Evolutionary conservation across 2,329 filamentous ascomycete species (phyloP).

Genomic region (Scedosporium minutisporum): DNA sequence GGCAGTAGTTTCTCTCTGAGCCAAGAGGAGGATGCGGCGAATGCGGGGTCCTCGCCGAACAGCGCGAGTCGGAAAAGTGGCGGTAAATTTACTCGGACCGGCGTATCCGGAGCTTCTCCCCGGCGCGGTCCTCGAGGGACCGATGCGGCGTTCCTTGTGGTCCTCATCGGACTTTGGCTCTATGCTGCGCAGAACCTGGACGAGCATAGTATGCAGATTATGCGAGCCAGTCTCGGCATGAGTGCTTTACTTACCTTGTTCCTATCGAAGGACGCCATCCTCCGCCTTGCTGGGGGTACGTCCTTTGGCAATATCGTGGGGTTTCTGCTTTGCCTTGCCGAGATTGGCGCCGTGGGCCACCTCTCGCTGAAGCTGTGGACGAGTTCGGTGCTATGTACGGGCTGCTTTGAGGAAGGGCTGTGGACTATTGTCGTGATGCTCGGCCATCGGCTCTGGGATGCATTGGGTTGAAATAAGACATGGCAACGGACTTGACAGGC

Average conservation of each 20-base stretch:
- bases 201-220: slow-evolving; percentile 1
- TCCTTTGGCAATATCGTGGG: background rate
- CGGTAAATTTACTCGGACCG: background rate
- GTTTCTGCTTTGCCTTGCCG: background rate
- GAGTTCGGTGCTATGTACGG: background rate
- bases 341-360: slow-evolving; percentile 1
- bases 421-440: slow-evolving; percentile 2
- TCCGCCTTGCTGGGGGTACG: background rate
- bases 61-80: background rate
- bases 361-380: slow-evolving; percentile 3
- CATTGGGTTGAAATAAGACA: background rate
- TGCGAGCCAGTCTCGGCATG: slow-evolving; percentile 5
- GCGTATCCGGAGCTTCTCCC: background rate
- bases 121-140: background rate
- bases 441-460: background rate
- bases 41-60: background rate
- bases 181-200: slow-evolving; percentile 1
- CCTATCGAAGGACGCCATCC: background rate
- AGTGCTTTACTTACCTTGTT: background rate
- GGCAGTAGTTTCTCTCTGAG: slow-evolving; percentile 23
- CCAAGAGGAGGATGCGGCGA: slow-evolving; percentile 6
- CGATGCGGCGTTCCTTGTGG: slow-evolving; percentile 4
- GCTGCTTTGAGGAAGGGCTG: slow-evolving; percentile 3
- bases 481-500: background rate
- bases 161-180: background rate